Conservation (phyloP, 306 rosid species). For the Clitoria ternatea region DNA sequence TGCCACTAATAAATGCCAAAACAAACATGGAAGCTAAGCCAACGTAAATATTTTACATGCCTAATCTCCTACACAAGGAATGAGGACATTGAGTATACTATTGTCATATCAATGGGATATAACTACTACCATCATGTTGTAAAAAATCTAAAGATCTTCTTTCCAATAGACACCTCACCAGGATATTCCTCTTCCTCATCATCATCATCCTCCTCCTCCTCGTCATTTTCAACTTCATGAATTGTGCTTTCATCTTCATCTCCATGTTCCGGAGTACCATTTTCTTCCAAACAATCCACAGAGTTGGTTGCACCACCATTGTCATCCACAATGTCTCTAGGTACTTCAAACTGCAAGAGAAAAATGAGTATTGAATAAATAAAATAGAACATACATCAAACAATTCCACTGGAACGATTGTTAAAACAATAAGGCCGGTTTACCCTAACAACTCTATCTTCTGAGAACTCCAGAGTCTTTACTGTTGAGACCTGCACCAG, state of each 20-base stretch:
- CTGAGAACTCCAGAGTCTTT: conserved; percentile 38
- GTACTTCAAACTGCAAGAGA: conserved; percentile 52
- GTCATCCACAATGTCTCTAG: conserved; percentile 34
- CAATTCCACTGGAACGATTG: not conserved
- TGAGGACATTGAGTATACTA: not conserved
- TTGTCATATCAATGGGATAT: not conserved
- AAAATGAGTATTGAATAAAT: not conserved
- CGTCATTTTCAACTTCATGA: conserved; percentile 38
- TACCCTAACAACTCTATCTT: conserved; percentile 68
- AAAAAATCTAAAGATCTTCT: conserved; percentile 67
- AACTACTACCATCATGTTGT: conserved; percentile 50
- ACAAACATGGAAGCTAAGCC: conserved; percentile 20
- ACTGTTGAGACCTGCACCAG: conserved; percentile 38
- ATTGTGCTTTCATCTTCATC: conserved; percentile 46
- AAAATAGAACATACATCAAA: not conserved
- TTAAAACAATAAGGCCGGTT: conserved; percentile 12
- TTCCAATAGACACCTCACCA: conserved; percentile 55
- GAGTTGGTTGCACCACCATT: conserved; percentile 39
- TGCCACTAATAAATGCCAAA: not conserved
- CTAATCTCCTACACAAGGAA: conserved; percentile 30
- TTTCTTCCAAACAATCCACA: conserved; percentile 40
- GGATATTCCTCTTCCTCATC: conserved; percentile 47
- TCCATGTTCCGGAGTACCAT: conserved; percentile 32
- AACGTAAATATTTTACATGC: conserved; percentile 14
- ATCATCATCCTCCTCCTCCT: conserved; percentile 39